Base-by-base conservation (phyloP, 2,329 filamentous ascomycete species). In the Aquanectria penicillioides region DNA sequence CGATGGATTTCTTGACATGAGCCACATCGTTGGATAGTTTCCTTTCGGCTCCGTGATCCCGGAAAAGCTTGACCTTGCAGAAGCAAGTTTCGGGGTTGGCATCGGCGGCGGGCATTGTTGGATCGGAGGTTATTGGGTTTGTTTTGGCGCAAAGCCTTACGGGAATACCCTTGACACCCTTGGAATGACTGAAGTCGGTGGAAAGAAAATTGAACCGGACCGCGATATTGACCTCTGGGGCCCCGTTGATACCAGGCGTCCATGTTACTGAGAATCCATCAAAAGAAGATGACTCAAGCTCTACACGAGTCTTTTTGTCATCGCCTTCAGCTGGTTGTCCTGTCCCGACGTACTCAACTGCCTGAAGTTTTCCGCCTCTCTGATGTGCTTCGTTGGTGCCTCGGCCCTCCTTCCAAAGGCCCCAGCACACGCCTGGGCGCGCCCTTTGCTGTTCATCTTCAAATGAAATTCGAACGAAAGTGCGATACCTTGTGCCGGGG, bases 161-260 rank as follows among this genome's bases (percentile, higher is more conserved):
- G 0, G 95, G 94, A 64, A 98, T 97, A 29, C 95, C 95, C 77
- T 98, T 99, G 44, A 99, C 95, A 40, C 95, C 95, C 73, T 99
- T 99, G 9, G 95, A 98, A 73, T 98, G 95, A 75, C 94, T 98
- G 74, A 98, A 99, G 73, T 99, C 95, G 8, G 95, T 99, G 1
- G 95, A 99, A 0, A 99, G 82, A 73, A 99, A 99, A 78, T 99
- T 99, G 83, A 98, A 99, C 40, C 95, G 91, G 11, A 98, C 92
- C 8, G 93, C 91, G 54, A 99, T 87, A 44, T 88, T 91, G 74
- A 93, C 95, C 69, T 97, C 93, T 4, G 90, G 81, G 0, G 80
- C 77, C 0, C 89, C 88, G 44, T 88, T 89, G 36, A 85, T 76
- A 5, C 88, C 89, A 0, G 93, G 90, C 0, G 89, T 91, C 94